These are phyloP conservation scores for Mortierella sp. DNA, from an alignment of 371 early-diverging fungal species.

Conservation along the genomic window DNA sequence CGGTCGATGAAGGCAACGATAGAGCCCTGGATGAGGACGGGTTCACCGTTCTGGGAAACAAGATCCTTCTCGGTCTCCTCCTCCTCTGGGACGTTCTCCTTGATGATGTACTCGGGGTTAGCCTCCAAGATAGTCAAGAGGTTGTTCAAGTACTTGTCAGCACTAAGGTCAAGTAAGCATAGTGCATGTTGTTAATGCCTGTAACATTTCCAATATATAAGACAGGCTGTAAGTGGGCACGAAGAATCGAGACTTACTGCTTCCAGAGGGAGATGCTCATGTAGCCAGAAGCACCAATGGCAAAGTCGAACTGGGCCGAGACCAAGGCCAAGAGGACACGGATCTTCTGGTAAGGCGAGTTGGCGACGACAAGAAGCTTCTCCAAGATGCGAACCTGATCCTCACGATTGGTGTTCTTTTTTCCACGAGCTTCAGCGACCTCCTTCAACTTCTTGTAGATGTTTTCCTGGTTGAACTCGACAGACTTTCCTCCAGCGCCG, in stretches of 20 bases:
- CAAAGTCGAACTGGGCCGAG: slow-evolving; percentile 94
- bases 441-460: slow-evolving; percentile 88
- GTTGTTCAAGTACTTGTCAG: slow-evolving; percentile 78
- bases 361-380: slow-evolving; percentile 75
- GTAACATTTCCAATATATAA: background rate
- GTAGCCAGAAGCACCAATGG: slow-evolving; percentile 73
- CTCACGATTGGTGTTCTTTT: slow-evolving; percentile 92
- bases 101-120: slow-evolving; percentile 70
- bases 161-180: slow-evolving; percentile 43
- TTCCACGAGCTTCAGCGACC: slow-evolving; percentile 91
- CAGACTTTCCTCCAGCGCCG: slow-evolving; percentile 85
- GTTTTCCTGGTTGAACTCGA: slow-evolving; percentile 78
- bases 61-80: slow-evolving; percentile 82
- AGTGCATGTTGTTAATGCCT: background rate
- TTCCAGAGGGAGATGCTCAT: slow-evolving; percentile 90
- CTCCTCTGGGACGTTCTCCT: slow-evolving; percentile 78
- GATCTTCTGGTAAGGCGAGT: slow-evolving; percentile 86
- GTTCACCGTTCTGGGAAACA: slow-evolving; percentile 65
- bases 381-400: slow-evolving; percentile 81
- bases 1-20: slow-evolving; percentile 93
- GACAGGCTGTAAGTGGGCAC: background rate
- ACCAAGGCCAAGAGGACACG: slow-evolving; percentile 92
- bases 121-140: slow-evolving; percentile 84
- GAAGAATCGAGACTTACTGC: slow-evolving; percentile 41
- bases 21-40: slow-evolving; percentile 83